phyloP scores from a whole-genome alignment of 192 early-diverging fungal genomes.

The Helicostylum pulchrum region DNA sequence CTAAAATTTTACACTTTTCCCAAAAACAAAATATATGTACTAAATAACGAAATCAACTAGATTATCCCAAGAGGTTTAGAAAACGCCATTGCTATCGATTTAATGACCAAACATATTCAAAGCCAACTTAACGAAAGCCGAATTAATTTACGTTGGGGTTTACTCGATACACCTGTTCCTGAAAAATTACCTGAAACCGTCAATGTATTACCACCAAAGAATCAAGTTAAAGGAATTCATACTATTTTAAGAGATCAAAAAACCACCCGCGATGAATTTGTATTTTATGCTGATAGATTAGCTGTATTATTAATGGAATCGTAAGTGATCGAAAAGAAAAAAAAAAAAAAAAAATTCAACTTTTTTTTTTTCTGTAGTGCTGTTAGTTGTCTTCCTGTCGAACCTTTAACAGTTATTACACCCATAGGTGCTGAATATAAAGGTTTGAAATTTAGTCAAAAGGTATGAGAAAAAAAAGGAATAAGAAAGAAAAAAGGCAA shows the following conservation, averaged over 20 bases:
- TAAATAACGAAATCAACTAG: conserved; percentile 19
- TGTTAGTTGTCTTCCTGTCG: conserved; percentile 15
- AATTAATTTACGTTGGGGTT: conserved; percentile 53
- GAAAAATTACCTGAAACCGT: conserved; percentile 43
- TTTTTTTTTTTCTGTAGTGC: conserved; percentile 18
- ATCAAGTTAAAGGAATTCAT: conserved; percentile 70
- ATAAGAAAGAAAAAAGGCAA: neutral
- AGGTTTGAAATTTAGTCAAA: conserved; percentile 13
- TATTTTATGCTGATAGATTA: conserved; percentile 89
- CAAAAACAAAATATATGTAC: neutral
- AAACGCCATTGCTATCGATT: conserved; percentile 87
- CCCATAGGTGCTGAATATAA: conserved; percentile 16
- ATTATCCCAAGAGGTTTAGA: conserved; percentile 91
- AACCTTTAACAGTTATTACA: conserved; percentile 14
- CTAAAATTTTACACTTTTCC: neutral
- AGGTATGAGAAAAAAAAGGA: conserved; percentile 11
- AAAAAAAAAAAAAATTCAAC: neutral
- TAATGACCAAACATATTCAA: conserved; percentile 87
- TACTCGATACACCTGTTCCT: conserved; percentile 39
- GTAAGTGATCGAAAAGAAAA: conserved; percentile 35
- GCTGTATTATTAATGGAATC: conserved; percentile 82
- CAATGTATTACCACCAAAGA: conserved; percentile 45
- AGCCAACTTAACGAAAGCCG: conserved; percentile 76
- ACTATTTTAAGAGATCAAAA: conserved; percentile 75
- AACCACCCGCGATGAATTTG: conserved; percentile 79